Conservation (phyloP, 2,329 filamentous ascomycete species). For the Colletotrichum siamense region DNA sequence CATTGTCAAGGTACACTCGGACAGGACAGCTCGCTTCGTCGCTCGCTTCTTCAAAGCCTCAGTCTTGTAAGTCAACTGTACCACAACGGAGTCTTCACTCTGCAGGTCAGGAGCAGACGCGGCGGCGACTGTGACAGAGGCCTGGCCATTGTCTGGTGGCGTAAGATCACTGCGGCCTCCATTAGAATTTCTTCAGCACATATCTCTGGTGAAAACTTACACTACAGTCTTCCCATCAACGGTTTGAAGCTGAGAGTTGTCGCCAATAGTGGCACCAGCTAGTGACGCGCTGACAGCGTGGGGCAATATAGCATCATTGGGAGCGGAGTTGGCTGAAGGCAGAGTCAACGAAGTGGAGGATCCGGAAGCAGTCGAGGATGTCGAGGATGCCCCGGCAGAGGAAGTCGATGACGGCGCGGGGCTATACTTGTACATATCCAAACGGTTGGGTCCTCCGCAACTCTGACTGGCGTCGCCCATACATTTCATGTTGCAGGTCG, state of each 20-base stretch:
- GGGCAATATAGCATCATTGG: background rate
- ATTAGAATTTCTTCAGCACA: background rate
- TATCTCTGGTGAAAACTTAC: background rate
- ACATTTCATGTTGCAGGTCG: conserved; percentile 46
- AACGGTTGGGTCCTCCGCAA: conserved; percentile 43
- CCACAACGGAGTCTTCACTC: background rate
- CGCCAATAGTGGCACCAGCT: background rate
- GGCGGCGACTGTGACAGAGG: background rate
- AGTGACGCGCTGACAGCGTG: background rate
- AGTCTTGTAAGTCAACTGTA: background rate
- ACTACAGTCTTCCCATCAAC: background rate
- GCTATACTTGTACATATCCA: conserved; percentile 42
- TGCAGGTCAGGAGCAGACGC: background rate
- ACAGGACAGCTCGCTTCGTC: background rate
- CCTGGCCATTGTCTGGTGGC: background rate
- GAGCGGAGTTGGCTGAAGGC: background rate
- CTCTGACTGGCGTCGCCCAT: conserved; percentile 44
- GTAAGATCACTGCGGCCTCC: background rate
- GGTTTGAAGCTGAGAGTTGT: background rate
- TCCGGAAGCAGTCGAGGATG: background rate
- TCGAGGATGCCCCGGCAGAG: background rate
- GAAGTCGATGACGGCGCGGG: background rate
- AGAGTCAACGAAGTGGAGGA: background rate
- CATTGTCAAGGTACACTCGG: background rate
- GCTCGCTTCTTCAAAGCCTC: background rate